Evolutionary conservation across 2,329 filamentous ascomycete species (phyloP), one percentile per base, ranked within the genome.

Genomic region (Scedosporium aurantiacum): DNA sequence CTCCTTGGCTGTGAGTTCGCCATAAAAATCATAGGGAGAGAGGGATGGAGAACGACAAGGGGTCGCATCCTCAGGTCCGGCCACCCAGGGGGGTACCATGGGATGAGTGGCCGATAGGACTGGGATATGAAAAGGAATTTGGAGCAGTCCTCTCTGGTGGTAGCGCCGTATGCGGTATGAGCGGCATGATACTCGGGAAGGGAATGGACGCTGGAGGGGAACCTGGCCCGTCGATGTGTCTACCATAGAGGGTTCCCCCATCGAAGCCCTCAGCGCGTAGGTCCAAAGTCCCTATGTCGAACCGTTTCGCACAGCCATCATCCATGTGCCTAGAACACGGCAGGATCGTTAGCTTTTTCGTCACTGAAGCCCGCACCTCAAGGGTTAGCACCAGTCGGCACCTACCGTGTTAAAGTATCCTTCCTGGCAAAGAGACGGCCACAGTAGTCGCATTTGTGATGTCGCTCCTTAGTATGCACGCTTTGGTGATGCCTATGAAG

Each of bases 401-500:
- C 79, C 74, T 74, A 90, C 89, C 90, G 87, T 74, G 85, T 77
- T n/a, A 94, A 77, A 1, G 90, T 94, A 68, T 95, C 90, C 71
- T 91, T 91, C 54, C 90, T 82, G 27, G 89, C 86, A 76, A 95
- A 95, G 50, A 81, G 78, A 60, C 84, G 80, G 37, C 81, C 80
- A 69, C 90, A 95, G 63, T 85, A 85, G 63, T 85, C 80, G 69
- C 90, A 95, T 63, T 78, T 78, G 71, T 86, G 85, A 66, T 86
- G 86, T 61, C 84, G 83, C 64, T 86, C 79, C 73, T 90, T 91
- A 70, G 86, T 79, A 70, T 95, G 90, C 10, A 94, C 88, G 68
- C 79, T 84, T 66, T 82, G 80, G 72, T 82, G 76, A 69, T 87
- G 79, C 65, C 81, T 74, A 65, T 81, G 78, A 25, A 96, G 79